A percentile compares a stretch with the other conserved stretches of the same genome.
These are phyloP conservation scores for Lactuca saligna DNA, from an alignment of 129 eudicot genomes.

Conservation along the genomic window DNA sequence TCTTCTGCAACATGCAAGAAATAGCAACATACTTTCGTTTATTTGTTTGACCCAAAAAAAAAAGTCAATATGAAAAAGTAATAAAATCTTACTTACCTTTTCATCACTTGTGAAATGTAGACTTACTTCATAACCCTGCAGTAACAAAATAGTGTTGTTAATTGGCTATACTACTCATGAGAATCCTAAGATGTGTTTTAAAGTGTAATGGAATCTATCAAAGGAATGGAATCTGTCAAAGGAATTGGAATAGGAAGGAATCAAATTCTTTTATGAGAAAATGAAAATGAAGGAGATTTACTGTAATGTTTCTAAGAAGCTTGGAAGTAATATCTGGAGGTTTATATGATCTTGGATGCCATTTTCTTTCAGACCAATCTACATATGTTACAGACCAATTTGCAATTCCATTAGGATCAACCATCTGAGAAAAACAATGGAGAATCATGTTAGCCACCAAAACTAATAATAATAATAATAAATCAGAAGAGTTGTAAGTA, in stretches of 20 bases:
- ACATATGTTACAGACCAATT: slow-evolving; percentile 83
- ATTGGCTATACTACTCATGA: slow-evolving; percentile 5
- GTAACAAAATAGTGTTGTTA: neutral
- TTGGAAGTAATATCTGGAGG: slow-evolving; percentile 54
- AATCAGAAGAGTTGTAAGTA: neutral
- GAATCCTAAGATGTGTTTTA: neutral
- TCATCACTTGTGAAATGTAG: slow-evolving; percentile 58
- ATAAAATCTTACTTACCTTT: slow-evolving; percentile 38
- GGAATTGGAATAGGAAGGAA: neutral
- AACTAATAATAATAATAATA: neutral
- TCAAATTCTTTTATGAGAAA: neutral
- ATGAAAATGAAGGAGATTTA: slow-evolving; percentile 23
- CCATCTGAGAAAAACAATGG: slow-evolving; percentile 50
- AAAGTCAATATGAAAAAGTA: slow-evolving; percentile 8
- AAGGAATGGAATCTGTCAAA: neutral
- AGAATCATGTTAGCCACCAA: slow-evolving; percentile 18
- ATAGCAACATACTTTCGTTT: neutral
- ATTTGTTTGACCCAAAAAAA: neutral
- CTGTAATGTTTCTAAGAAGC: slow-evolving; percentile 69
- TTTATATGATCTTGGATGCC: slow-evolving; percentile 81
- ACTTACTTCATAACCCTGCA: slow-evolving; percentile 52
- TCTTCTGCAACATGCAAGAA: slow-evolving; percentile 38
- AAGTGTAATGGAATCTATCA: neutral
- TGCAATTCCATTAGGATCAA: slow-evolving; percentile 72
- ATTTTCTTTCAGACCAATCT: slow-evolving; percentile 92